A percentile compares a stretch with the other conserved stretches of the same genome.
Evolutionary conservation across 179 eudicot genomes (phyloP).

Genomic region (Spergularia azorica): DNA sequence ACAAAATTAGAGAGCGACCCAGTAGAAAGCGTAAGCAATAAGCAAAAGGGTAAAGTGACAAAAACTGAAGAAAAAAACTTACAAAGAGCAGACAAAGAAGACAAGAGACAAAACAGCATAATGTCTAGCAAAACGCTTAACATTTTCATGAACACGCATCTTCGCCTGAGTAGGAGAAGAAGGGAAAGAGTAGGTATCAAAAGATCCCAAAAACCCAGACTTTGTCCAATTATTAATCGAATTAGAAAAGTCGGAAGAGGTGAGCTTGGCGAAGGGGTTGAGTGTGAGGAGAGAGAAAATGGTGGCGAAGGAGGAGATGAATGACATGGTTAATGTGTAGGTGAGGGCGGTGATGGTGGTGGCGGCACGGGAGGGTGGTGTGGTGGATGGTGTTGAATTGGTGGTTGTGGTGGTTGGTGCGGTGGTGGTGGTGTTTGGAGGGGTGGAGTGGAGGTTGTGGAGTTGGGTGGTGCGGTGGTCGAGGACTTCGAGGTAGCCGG

Average conservation of each 20-base stretch:
- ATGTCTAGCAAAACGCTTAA: conserved; percentile 78
- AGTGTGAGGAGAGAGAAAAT: conserved; percentile 66
- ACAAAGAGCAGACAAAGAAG: conserved; percentile 86
- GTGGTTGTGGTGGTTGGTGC: background rate
- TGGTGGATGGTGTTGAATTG: conserved; percentile 18
- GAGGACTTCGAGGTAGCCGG: conserved; percentile 81
- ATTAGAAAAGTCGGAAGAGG: conserved; percentile 53
- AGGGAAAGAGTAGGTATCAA: conserved; percentile 70
- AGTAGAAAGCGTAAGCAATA: background rate
- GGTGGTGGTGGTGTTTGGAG: conserved; percentile 31
- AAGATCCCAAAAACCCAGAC: conserved; percentile 55
- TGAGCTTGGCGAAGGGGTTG: conserved; percentile 78
- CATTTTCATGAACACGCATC: conserved; percentile 80
- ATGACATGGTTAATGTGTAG: conserved; percentile 33
- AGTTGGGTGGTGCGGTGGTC: conserved; percentile 89
- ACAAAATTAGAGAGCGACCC: conserved; percentile 15
- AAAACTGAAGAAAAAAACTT: conserved; percentile 19
- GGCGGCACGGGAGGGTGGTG: conserved; percentile 22
- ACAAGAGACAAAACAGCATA: conserved; percentile 61
- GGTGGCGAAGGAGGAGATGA: conserved; percentile 50
- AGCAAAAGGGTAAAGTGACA: background rate
- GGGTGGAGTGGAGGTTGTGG: conserved; percentile 58
- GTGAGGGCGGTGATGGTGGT: conserved; percentile 30
- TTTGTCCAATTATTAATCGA: conserved; percentile 59
- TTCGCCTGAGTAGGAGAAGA: conserved; percentile 65